Percentiles rank a stretch among this genome's conserved stretches.
phyloP scores from a whole-genome alignment of 345 rosid species.

The Dipteronia dyeriana region DNA sequence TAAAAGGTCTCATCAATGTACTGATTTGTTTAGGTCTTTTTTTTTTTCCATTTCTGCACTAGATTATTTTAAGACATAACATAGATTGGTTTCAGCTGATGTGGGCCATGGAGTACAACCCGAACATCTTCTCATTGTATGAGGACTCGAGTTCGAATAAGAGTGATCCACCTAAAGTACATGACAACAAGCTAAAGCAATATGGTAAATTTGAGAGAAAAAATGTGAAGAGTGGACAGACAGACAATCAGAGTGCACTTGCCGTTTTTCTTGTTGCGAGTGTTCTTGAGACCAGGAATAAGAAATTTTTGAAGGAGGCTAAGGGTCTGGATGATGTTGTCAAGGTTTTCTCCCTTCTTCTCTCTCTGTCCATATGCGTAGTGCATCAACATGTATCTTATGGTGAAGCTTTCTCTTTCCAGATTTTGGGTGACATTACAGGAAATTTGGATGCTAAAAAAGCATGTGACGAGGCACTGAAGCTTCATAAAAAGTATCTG shows the following conservation, averaged over 20 bases:
- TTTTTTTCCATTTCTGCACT: conserved; percentile 5
- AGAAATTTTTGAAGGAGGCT: conserved; percentile 80
- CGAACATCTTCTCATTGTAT: conserved; percentile 62
- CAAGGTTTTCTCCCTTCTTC: conserved; percentile 45
- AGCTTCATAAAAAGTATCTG: conserved; percentile 79
- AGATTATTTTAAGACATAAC: conserved; percentile 31
- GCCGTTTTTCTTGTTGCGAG: conserved; percentile 87
- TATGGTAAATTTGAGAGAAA: conserved; percentile 84
- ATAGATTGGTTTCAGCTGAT: conserved; percentile 68
- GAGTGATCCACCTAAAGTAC: conserved; percentile 23
- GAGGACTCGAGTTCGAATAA: conserved; percentile 43
- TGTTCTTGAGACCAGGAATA: conserved; percentile 85
- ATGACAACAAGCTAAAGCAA: conserved; percentile 63
- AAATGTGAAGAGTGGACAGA: conserved; percentile 49
- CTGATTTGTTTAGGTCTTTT: conserved; percentile 14
- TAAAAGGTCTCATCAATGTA: conserved; percentile 9
- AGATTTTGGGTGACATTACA: conserved; percentile 80
- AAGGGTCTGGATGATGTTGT: conserved; percentile 90
- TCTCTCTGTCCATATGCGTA: neutral
- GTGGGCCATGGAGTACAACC: conserved; percentile 99
- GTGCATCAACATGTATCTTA: conserved; percentile 14
- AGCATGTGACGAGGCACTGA: conserved; percentile 76
- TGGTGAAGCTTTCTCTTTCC: conserved; percentile 13
- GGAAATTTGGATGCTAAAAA: conserved; percentile 81
- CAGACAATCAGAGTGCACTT: conserved; percentile 55